Conservation (phyloP, 306 rosid species). For the Chamaecrista fasciculata region DNA sequence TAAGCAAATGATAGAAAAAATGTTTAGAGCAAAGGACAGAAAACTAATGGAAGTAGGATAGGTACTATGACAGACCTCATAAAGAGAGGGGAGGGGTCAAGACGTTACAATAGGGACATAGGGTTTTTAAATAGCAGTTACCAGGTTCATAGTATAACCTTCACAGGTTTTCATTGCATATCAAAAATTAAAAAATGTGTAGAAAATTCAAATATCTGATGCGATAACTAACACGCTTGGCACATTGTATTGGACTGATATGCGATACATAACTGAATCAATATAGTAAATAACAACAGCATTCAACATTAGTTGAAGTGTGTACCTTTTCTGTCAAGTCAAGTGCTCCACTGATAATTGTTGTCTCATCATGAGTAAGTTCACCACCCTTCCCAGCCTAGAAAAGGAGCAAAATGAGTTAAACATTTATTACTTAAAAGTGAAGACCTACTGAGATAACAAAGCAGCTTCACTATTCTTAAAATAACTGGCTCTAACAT, state of each 20-base stretch:
- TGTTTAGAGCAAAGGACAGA: constrained; percentile 11
- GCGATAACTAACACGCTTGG: constrained; percentile 14
- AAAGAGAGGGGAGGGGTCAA: neutral
- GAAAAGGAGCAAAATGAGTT: constrained; percentile 9
- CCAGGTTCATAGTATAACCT: constrained; percentile 13
- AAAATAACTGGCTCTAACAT: constrained; percentile 9
- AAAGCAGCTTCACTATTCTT: constrained; percentile 14
- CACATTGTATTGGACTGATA: neutral
- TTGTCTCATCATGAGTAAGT: constrained; percentile 94
- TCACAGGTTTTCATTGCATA: constrained; percentile 11
- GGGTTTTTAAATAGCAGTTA: constrained; percentile 1
- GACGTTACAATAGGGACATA: neutral
- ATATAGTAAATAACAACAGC: neutral
- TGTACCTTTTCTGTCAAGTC: constrained; percentile 91
- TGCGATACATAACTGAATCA: neutral
- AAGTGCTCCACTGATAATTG: constrained; percentile 91
- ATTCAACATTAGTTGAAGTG: neutral
- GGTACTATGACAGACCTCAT: constrained; percentile 5
- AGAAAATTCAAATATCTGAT: constrained; percentile 4
- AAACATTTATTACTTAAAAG: neutral
- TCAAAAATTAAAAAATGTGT: constrained; percentile 16
- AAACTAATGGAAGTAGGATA: neutral
- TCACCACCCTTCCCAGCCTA: constrained; percentile 99
- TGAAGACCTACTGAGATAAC: neutral
- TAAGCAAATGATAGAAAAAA: neutral